These are phyloP conservation scores for Casuarina glauca DNA, from an alignment of 306 rosid species.

Conservation along the genomic window DNA sequence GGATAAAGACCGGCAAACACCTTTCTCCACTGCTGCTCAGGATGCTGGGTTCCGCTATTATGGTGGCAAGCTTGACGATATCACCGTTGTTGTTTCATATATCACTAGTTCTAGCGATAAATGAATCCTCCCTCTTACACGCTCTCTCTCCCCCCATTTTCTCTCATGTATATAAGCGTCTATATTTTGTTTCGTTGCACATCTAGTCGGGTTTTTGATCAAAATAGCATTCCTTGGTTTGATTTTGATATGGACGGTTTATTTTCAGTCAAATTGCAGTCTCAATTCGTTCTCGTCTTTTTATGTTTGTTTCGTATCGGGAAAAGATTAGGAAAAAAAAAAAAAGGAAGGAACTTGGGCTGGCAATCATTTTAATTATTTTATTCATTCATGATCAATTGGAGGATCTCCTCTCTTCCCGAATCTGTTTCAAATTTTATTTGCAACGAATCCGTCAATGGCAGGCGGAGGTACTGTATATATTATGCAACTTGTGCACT, in stretches of 20 bases:
- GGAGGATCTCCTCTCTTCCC: too few relatives aligned
- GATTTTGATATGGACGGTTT: background rate
- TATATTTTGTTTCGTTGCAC: background rate
- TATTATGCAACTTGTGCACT: too few relatives aligned
- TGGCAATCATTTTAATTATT: too few relatives aligned
- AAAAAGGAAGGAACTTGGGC: too few relatives aligned
- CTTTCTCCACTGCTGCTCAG: constrained; percentile 96
- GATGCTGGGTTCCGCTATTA: constrained; percentile 90
- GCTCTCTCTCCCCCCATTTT: background rate
- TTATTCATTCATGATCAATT: too few relatives aligned
- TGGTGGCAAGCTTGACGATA: constrained; percentile 97
- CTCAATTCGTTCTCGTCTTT: too few relatives aligned
- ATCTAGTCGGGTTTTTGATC: constrained; percentile 1
- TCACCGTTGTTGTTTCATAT: constrained; percentile 87
- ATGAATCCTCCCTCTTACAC: constrained; percentile 6
- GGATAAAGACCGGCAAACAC: constrained; percentile 86
- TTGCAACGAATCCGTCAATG: too few relatives aligned
- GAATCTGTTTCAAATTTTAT: too few relatives aligned
- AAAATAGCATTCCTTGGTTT: constrained; percentile 3
- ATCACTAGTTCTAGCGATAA: constrained; percentile 38
- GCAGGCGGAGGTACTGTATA: too few relatives aligned
- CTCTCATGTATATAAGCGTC: constrained; percentile 6
- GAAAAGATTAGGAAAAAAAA: too few relatives aligned
- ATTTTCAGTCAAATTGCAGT: too few relatives aligned
- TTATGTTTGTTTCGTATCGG: too few relatives aligned